phyloP scores from a whole-genome alignment of 495 filamentous ascomycete genomes.

The Lepidopterella palustris region DNA sequence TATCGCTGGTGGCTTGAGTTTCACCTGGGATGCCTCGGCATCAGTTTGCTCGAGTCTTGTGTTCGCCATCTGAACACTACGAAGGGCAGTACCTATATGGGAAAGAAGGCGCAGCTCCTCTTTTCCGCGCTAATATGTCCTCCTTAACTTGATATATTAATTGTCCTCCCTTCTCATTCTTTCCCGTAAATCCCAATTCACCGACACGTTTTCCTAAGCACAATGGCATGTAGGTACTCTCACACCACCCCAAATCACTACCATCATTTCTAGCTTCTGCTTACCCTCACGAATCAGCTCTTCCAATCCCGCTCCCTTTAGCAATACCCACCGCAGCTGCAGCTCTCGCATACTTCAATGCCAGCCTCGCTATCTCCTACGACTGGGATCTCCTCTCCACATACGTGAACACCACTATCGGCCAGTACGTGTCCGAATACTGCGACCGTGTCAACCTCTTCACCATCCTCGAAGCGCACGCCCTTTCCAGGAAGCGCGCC shows the following conservation, averaged over 20 bases:
- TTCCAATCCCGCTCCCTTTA: slow-evolving; percentile 37
- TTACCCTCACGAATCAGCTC: neutral
- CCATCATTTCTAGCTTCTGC: neutral
- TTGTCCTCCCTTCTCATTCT: neutral
- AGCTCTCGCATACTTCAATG: slow-evolving; percentile 76
- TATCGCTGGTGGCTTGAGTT: neutral
- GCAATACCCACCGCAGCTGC: slow-evolving; percentile 56
- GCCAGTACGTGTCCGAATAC: slow-evolving; percentile 38
- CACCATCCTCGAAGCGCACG: slow-evolving; percentile 68
- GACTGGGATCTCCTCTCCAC: slow-evolving; percentile 54
- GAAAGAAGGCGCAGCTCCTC: neutral
- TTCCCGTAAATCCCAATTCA: neutral
- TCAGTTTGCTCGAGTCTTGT: neutral
- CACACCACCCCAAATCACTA: neutral
- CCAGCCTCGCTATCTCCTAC: slow-evolving; percentile 57
- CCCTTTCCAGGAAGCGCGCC: slow-evolving; percentile 35
- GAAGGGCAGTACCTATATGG: no score
- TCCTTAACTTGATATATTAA: neutral
- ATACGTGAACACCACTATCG: slow-evolving; percentile 41
- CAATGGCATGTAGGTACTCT: neutral
- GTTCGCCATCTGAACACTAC: neutral
- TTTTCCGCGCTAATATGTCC: neutral
- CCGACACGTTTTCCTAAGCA: neutral
- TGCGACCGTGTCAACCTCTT: slow-evolving; percentile 66
- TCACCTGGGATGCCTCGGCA: neutral